Evolutionary conservation across 2,329 filamentous ascomycete species (phyloP).

Genomic region (Alternaria incomplexa): DNA sequence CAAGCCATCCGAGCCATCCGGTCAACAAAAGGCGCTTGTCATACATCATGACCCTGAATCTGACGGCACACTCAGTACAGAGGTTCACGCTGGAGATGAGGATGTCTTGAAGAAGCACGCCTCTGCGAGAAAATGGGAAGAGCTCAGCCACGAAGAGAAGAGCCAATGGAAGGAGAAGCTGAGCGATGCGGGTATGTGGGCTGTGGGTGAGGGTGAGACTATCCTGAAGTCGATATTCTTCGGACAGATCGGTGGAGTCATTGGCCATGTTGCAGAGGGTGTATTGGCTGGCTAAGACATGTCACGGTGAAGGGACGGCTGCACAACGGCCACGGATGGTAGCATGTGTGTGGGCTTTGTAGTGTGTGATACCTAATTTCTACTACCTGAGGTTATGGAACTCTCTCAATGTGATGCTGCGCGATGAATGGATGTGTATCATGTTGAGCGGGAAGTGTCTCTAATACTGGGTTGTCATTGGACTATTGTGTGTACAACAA

Average conservation of each 20-base stretch:
- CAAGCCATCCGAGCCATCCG: neutral
- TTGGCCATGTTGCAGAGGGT: constrained; percentile 44
- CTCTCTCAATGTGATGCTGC: neutral
- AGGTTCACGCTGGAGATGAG: constrained; percentile 46
- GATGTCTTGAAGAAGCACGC: constrained; percentile 48
- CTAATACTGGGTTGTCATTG: constrained; percentile 1
- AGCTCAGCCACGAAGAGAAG: constrained; percentile 68
- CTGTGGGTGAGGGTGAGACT: constrained; percentile 76
- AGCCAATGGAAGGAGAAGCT: constrained; percentile 73
- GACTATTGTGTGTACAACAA: neutral
- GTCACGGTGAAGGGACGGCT: neutral
- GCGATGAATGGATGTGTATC: constrained; percentile 18
- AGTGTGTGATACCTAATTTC: constrained; percentile 1
- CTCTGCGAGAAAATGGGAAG: constrained; percentile 71
- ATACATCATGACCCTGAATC: constrained; percentile 48
- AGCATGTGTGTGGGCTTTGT: neutral
- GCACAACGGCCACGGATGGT: neutral
- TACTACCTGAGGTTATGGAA: neutral
- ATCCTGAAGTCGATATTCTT: constrained; percentile 81
- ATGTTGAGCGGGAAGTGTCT: constrained; percentile 4
- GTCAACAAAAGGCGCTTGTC: constrained; percentile 49
- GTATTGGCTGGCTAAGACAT: constrained; percentile 28
- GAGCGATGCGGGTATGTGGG: constrained; percentile 76
- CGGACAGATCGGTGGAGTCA: constrained; percentile 70
- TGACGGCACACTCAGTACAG: constrained; percentile 48